A percentile compares a stretch with the other conserved stretches of the same genome.
Conservation (phyloP, 768 basidiomycete species). For the Mycena latifolia region DNA sequence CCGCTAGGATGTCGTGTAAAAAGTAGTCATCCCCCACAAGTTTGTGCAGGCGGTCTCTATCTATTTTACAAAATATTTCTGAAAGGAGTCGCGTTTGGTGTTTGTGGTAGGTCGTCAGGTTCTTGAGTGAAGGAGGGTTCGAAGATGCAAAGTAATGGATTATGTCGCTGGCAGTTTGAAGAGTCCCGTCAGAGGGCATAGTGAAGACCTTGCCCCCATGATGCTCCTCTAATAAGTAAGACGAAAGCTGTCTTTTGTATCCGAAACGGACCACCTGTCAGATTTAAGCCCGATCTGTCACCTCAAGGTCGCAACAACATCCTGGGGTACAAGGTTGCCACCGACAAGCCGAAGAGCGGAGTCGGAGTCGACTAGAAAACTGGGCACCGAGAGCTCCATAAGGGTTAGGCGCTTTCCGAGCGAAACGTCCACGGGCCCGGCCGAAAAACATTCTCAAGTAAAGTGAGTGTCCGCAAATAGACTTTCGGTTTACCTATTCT, state of each 20-base stretch:
- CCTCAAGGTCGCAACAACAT: background rate
- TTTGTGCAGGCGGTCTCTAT: background rate
- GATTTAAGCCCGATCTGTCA: background rate
- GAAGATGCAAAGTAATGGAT: conserved; percentile 1
- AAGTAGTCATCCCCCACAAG: background rate
- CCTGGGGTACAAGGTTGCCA: too few species aligned
- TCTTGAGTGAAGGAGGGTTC: background rate
- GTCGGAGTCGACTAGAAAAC: too few species aligned
- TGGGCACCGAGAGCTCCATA: background rate
- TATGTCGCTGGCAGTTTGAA: background rate
- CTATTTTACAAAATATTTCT: conserved; percentile 13
- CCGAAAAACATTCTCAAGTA: too few species aligned
- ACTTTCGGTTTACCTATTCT: background rate
- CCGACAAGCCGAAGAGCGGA: too few species aligned
- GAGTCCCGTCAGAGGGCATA: conserved; percentile 3
- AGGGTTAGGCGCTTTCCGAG: background rate
- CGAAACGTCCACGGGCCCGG: background rate
- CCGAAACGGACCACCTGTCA: conserved; percentile 6
- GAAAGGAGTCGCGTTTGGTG: conserved; percentile 18
- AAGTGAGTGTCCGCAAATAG: too few species aligned
- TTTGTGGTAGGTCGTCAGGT: conserved; percentile 15
- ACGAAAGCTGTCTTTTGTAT: conserved; percentile 1
- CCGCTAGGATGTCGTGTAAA: background rate
- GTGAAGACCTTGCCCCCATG: background rate
- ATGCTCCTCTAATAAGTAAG: background rate